Conservation (phyloP, 768 basidiomycete genomes). For the Boletus coccyginus region DNA sequence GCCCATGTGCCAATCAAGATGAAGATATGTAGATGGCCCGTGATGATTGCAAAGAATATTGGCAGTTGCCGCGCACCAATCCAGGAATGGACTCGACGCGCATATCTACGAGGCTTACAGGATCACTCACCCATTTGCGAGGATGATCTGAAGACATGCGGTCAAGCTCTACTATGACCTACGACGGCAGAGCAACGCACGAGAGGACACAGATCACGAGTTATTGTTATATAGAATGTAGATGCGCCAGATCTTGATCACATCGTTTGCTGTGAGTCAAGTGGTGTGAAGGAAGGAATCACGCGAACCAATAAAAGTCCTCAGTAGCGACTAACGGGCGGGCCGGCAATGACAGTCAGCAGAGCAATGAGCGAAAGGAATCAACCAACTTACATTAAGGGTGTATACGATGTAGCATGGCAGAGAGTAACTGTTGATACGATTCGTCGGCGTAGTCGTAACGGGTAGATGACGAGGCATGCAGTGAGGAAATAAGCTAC, state of each 20-base stretch:
- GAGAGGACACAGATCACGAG: conserved; percentile 17
- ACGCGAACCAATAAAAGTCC: conserved; percentile 18
- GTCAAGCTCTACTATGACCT: background rate
- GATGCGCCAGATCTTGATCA: conserved; percentile 24
- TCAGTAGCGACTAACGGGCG: conserved; percentile 11
- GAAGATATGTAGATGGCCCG: background rate
- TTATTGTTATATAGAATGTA: conserved; percentile 13
- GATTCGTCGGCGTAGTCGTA: background rate
- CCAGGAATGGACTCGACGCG: conserved; percentile 1
- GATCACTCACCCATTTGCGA: conserved; percentile 15
- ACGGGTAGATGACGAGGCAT: background rate
- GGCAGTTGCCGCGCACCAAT: conserved; percentile 5
- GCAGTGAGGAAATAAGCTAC: background rate
- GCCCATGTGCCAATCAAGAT: conserved; percentile 12
- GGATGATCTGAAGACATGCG: conserved; percentile 1
- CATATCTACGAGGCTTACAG: background rate
- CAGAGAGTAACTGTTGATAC: background rate
- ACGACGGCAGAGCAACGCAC: conserved; percentile 4
- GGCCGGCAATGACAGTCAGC: background rate
- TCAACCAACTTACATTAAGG: conserved; percentile 12
- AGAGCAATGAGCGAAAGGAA: background rate
- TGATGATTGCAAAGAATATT: conserved; percentile 6
- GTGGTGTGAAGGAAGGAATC: background rate
- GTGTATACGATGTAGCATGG: conserved; percentile 16
- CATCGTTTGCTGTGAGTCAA: background rate